Evolutionary conservation across 1,139 yeast species (phyloP).

Genomic region (Saccharomyces hybrid): DNA sequence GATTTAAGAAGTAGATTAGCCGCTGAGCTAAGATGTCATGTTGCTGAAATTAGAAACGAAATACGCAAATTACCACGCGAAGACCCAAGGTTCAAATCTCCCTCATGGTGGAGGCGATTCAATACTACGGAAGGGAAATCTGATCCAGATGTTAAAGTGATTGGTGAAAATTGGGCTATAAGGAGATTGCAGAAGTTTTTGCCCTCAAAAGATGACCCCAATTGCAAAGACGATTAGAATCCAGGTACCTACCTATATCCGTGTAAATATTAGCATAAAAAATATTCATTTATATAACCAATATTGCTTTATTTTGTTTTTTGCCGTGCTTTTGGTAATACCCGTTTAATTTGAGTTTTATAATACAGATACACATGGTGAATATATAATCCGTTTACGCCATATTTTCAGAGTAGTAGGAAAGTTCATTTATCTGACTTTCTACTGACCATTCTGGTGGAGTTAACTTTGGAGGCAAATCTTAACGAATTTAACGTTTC

Average conservation of each 20-base stretch:
- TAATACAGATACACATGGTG: background rate
- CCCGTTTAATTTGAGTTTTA: background rate
- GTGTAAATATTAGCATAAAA: background rate
- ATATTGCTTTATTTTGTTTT: background rate
- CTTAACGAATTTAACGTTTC: conserved; percentile 82
- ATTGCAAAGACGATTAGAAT: background rate
- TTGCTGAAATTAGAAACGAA: conserved; percentile 49
- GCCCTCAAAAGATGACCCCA: conserved; percentile 21
- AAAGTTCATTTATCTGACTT: background rate
- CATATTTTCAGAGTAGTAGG: background rate
- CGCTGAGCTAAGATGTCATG: conserved; percentile 55
- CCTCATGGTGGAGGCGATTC: conserved; percentile 64
- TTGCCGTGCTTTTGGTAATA: background rate
- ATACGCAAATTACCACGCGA: conserved; percentile 48
- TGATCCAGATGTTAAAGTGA: conserved; percentile 59
- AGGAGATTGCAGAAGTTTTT: conserved; percentile 56
- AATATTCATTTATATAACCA: background rate
- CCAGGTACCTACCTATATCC: background rate
- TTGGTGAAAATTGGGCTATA: conserved; percentile 77
- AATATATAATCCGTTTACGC: background rate
- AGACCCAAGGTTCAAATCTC: conserved; percentile 56
- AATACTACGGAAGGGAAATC: conserved; percentile 58
- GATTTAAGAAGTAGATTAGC: conserved; percentile 64
- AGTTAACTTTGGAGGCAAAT: conserved; percentile 79
- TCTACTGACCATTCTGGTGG: conserved; percentile 37